A percentile compares a stretch with the other conserved stretches of the same genome.
These are phyloP conservation scores for Eimeria zaria DNA, from an alignment of 169 alveolate species.

Conservation along the genomic window DNA sequence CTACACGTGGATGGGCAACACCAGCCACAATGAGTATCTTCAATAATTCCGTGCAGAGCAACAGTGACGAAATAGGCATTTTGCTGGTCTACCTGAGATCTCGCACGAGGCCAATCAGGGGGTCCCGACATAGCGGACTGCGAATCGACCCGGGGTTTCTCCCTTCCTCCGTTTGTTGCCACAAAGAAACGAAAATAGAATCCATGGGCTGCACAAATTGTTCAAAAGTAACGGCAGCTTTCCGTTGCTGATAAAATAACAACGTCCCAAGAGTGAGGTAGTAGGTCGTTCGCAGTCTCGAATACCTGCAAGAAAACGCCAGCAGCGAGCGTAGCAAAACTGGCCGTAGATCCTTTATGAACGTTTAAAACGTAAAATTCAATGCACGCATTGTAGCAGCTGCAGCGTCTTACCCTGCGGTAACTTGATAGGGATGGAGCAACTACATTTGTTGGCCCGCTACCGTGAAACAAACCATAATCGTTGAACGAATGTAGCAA, in stretches of 20 bases:
- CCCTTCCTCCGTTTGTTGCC: slow-evolving; percentile 88
- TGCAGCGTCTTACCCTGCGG: not conserved
- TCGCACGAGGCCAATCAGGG: slow-evolving; percentile 95
- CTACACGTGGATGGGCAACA: not conserved
- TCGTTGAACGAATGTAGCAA: not conserved
- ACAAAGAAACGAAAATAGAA: slow-evolving; percentile 87
- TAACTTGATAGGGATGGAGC: not conserved
- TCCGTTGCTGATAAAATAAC: slow-evolving; percentile 88
- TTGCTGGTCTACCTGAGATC: slow-evolving; percentile 93
- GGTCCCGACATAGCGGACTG: slow-evolving; percentile 89
- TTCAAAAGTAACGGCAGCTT: slow-evolving; percentile 88
- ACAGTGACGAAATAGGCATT: not conserved
- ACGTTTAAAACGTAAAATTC: not conserved
- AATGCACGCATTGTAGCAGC: not conserved
- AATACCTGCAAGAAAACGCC: slow-evolving; percentile 86
- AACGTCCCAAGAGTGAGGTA: slow-evolving; percentile 95
- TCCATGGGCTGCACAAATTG: slow-evolving; percentile 92
- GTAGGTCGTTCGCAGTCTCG: slow-evolving; percentile 95
- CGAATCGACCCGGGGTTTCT: slow-evolving; percentile 86
- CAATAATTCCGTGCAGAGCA: not conserved
- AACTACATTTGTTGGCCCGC: not conserved
- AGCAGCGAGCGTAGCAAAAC: not conserved
- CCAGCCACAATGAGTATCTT: not conserved
- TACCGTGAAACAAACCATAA: not conserved
- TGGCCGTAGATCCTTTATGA: too few species aligned